Base-by-base conservation (phyloP, 306 rosid genomes). In the Acmispon strigosus region DNA sequence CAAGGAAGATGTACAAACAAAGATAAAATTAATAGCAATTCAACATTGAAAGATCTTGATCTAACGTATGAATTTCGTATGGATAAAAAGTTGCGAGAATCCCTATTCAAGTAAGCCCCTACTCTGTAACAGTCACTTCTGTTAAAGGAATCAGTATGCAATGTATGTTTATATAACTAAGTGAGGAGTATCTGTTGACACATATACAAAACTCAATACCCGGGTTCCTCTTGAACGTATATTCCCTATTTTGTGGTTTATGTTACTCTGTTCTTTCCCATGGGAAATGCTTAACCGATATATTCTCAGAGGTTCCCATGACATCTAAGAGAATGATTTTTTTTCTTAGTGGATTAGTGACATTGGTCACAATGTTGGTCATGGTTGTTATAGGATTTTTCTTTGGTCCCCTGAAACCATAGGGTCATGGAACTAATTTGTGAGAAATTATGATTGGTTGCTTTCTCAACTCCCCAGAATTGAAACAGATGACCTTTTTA, bases 11-110 rank as follows among this genome's bases (percentile, higher is more conserved):
- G 9, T 79, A 87, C 96, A 8, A 37, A 75, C 22, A 62, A 82
- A 73, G 88, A 89, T 44, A 89, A 94, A 85, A 73, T 70, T 47
- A 73, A 63, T 10, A 83, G 81, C 64, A 76, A 75, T 85, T 70
- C 96, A 55, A 94, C 99, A 66, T 65, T 94, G 84, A 94, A 94
- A 85, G 99, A 94, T 84, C 88, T 81, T 41, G 97, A 94, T 84
- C 84, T 94, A 73, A 55, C 70, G 17, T 94, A 87, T 77, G 89
- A 89, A 76, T 94, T 94, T 83, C 86, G 82, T 20, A 94, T 94
- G 99, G 99, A 94, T 81, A 94, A 91, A 78, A 82, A 85, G 52
- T 84, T 94, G 87, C 92, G 97, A 78, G 89, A 86, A 65, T 78
- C 86, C 17, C 85, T 94, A 51, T 81, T 91, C 66, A 61, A 82